Evolutionary conservation across 768 basidiomycete genomes (phyloP), one percentile per base, ranked within the genome.

Genomic region (Boletus reticuloceps): DNA sequence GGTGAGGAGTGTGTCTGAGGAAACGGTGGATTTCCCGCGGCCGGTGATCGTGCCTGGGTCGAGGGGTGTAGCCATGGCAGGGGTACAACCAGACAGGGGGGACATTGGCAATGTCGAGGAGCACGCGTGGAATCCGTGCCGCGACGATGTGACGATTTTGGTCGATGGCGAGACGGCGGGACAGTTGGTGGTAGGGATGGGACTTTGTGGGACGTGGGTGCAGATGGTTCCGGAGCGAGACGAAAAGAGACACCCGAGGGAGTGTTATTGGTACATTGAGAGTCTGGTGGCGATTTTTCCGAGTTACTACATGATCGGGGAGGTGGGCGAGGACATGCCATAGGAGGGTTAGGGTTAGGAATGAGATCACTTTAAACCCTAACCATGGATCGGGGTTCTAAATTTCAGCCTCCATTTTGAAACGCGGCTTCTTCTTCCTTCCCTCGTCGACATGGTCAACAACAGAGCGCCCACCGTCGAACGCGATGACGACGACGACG

Each of bases 221-320:
- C 66, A 74, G 55, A 59, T 75, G 14, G 53, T 63, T 9, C 62
- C 58, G 0, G 57, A 63, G 5, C 47, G 41, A 39, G 62, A 57
- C 39, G 20, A 14, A 0, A 19, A 44, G 29, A 53, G 42, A 8
- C 58, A 58, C 25, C 43, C 50, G 7, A 46, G 59, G 17, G 68
- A 60, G 29, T 63, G 64, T 45, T 82, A 72, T 58, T 86, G 85
- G 85, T 87, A 85, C 64, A 70, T 82, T 38, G 82, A 86, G 58
- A 75, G 77, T 34, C 39, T 85, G 45, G 69, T 74, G 39, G 72
- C 77, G 55, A 75, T 72, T 17, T 61, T 84, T 25, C 79, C 84
- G 7, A 84, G 83, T 55, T 87, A 75, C 53, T 74, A 77, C 62
- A 31, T 14, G 40, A 29, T 53, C 1, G 40, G 14, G 13, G 47